Percentiles rank a stretch among this genome's conserved stretches.
phyloP scores from a whole-genome alignment of 345 rosid species.

The Boechera stricta region DNA sequence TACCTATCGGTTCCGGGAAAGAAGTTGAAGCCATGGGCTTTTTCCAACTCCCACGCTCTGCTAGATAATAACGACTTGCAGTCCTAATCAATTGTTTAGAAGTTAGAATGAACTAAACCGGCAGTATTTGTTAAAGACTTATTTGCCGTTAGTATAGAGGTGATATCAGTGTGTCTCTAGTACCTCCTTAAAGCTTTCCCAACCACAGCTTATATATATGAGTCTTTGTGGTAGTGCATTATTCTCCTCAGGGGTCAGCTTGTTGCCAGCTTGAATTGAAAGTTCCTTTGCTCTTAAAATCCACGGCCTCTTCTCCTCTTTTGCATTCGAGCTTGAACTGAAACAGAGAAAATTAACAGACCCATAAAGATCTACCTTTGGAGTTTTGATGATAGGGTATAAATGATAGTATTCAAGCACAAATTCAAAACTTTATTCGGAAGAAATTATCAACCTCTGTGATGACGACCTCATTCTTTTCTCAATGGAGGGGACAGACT shows the following conservation, averaged over 20 bases:
- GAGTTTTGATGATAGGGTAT: conserved; percentile 5
- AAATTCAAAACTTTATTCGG: not conserved
- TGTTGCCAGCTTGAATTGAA: conserved; percentile 68
- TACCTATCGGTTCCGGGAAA: conserved; percentile 96
- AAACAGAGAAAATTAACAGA: conserved; percentile 29
- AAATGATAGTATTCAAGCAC: not conserved
- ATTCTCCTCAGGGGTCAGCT: conserved; percentile 49
- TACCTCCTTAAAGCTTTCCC: conserved; percentile 99
- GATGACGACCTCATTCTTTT: conserved; percentile 53
- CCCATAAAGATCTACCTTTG: conserved; percentile 8
- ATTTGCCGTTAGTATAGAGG: not conserved
- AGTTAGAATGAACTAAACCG: conserved; percentile 16
- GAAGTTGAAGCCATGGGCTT: conserved; percentile 90
- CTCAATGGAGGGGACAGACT: conserved; percentile 54
- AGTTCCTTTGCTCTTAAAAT: conserved; percentile 81
- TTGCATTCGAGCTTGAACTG: conserved; percentile 53
- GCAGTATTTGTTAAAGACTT: conserved; percentile 6
- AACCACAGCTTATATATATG: conserved; percentile 94
- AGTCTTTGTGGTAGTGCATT: conserved; percentile 75
- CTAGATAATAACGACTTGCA: conserved; percentile 73
- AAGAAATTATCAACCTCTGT: conserved; percentile 55
- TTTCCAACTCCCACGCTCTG: conserved; percentile 77
- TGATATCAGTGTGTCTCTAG: conserved; percentile 16
- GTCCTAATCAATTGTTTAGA: conserved; percentile 56
- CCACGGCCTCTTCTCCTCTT: conserved; percentile 98